These are phyloP conservation scores for Tricholoma sp. DNA, from an alignment of 768 basidiomycete species.

Conservation along the genomic window DNA sequence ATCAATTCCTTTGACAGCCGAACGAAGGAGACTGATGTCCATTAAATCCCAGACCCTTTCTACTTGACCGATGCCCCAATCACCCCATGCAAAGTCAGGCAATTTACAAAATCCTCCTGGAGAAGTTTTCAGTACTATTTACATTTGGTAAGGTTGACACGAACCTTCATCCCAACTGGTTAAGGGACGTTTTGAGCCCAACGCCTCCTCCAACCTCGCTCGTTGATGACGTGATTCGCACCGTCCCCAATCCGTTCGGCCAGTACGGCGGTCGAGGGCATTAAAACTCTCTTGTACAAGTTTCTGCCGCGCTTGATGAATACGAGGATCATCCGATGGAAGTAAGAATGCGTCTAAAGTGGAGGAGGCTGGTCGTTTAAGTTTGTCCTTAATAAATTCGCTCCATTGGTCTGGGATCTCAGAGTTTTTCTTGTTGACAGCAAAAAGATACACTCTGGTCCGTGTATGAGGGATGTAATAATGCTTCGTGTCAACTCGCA, in stretches of 20 bases:
- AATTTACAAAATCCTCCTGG: constrained; percentile 79
- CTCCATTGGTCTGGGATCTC: constrained; percentile 67
- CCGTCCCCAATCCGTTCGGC: constrained; percentile 84
- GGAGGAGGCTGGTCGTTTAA: constrained; percentile 82
- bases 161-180: constrained; percentile 92
- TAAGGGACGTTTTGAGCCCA: constrained; percentile 80
- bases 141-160: constrained; percentile 12
- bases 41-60: constrained; percentile 94
- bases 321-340: constrained; percentile 85
- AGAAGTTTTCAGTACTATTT: neutral
- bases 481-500: constrained; percentile 78
- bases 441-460: constrained; percentile 83
- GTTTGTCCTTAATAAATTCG: constrained; percentile 47
- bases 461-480: constrained; percentile 96
- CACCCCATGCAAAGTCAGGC: constrained; percentile 87
- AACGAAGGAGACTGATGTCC: constrained; percentile 84
- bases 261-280: constrained; percentile 60
- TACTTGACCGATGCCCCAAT: constrained; percentile 91
- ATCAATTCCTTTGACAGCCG: constrained; percentile 76
- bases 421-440: constrained; percentile 61
- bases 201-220: constrained; percentile 73
- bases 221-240: constrained; percentile 92
- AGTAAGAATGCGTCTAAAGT: constrained; percentile 91
- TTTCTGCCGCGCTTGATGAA: constrained; percentile 82
- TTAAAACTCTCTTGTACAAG: constrained; percentile 67